Conservation (phyloP, 2,329 filamentous ascomycete genomes). For the Exophiala xenobiotica region DNA sequence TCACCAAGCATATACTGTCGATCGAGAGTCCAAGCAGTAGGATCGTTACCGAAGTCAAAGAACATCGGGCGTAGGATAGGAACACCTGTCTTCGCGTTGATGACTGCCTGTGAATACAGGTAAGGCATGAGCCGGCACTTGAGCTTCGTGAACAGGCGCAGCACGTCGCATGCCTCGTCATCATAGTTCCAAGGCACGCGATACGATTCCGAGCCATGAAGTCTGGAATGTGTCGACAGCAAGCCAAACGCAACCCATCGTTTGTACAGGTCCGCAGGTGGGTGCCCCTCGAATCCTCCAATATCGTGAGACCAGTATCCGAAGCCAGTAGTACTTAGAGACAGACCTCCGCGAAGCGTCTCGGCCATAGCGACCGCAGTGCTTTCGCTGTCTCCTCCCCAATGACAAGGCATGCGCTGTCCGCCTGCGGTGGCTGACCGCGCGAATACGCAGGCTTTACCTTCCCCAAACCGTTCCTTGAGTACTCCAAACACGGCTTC, state of each 20-base stretch:
- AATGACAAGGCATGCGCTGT: constrained; percentile 68
- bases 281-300: constrained; percentile 68
- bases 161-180: constrained; percentile 57
- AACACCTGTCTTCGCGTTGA: constrained; percentile 54
- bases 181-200: constrained; percentile 73
- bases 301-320: constrained; percentile 71
- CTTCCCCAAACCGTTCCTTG: constrained; percentile 46
- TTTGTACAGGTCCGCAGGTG: constrained; percentile 69
- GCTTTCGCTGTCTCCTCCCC: constrained; percentile 74
- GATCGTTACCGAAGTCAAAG: constrained; percentile 69
- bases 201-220: constrained; percentile 68
- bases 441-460: constrained; percentile 64
- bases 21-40: constrained; percentile 66
- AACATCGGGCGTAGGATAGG: constrained; percentile 66
- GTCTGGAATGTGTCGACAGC: constrained; percentile 66
- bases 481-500: constrained; percentile 61
- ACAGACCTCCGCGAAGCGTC: constrained; percentile 64
- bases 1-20: constrained; percentile 72
- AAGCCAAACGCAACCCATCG: constrained; percentile 76
- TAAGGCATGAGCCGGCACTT: constrained; percentile 61
- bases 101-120: constrained; percentile 53
- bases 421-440: constrained; percentile 66
- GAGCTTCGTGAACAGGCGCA: constrained; percentile 53
- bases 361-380: constrained; percentile 73
- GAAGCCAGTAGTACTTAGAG: constrained; percentile 63